Conservation (phyloP, 306 rosid species). For the Inga laurina region DNA sequence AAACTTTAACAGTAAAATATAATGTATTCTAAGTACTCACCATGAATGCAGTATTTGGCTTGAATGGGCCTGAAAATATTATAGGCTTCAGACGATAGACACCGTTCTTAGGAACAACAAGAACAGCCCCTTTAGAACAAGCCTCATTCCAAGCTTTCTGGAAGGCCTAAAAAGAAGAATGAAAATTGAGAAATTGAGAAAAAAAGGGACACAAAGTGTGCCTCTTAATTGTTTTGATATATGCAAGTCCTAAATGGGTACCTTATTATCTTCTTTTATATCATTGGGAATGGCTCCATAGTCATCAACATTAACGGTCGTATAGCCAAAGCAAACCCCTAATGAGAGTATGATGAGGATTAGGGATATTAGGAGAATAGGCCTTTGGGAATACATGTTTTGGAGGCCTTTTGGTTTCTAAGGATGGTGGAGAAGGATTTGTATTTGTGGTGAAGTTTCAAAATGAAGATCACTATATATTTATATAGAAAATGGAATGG, state of each 20-base stretch:
- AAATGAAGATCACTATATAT: too few relatives aligned
- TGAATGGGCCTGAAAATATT: constrained; percentile 83
- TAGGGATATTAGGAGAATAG: constrained; percentile 3
- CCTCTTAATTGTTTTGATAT: not conserved
- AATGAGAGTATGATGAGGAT: constrained; percentile 23
- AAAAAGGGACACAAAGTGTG: not conserved
- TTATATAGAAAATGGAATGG: too few relatives aligned
- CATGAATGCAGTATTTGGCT: constrained; percentile 54
- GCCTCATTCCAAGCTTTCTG: constrained; percentile 72
- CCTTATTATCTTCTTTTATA: constrained; percentile 61
- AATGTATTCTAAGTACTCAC: constrained; percentile 37
- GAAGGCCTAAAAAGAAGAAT: constrained; percentile 53
- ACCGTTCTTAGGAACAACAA: constrained; percentile 59
- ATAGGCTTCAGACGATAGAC: constrained; percentile 63
- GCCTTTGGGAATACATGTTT: constrained; percentile 32
- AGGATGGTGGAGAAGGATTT: too few relatives aligned
- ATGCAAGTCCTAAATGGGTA: not conserved
- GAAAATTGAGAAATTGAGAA: not conserved
- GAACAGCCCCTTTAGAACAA: constrained; percentile 48
- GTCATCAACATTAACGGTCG: constrained; percentile 47
- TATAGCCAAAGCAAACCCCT: constrained; percentile 37
- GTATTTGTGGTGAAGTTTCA: too few relatives aligned
- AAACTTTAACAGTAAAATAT: too few relatives aligned
- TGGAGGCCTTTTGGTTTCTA: too few relatives aligned
- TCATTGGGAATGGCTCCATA: constrained; percentile 62